A percentile compares a stretch with the other conserved stretches of the same genome.
Evolutionary conservation across 1,284 basidiomycete genomes (phyloP).

Genomic region (Malassezia furfur): DNA sequence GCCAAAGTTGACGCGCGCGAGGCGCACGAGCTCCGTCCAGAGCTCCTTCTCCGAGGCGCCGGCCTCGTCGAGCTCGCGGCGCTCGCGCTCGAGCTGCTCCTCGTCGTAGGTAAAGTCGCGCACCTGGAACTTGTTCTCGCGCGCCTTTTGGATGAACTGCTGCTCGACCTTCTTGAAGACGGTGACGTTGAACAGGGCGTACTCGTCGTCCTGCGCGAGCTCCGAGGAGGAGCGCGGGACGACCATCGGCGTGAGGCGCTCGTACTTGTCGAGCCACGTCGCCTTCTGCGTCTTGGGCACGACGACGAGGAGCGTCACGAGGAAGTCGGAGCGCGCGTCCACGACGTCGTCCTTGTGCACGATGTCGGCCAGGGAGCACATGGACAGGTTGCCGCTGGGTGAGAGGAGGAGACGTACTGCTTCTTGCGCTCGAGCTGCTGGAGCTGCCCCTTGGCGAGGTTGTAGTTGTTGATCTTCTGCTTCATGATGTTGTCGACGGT

Average conservation of each 20-base stretch:
- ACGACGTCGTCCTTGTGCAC: conserved; percentile 75
- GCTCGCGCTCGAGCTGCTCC: conserved; percentile 69
- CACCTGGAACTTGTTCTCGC: conserved; percentile 92
- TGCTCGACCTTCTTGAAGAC: conserved; percentile 85
- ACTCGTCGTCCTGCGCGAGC: conserved; percentile 79
- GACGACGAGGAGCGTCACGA: conserved; percentile 85
- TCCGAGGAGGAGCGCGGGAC: conserved; percentile 81
- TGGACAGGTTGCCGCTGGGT: conserved; percentile 79
- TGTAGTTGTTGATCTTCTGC: conserved; percentile 81
- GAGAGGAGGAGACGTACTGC: conserved; percentile 55
- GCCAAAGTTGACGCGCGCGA: conserved; percentile 90
- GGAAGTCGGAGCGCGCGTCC: conserved; percentile 70
- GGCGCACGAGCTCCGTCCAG: conserved; percentile 89
- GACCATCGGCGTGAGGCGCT: conserved; percentile 76
- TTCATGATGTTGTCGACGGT: conserved; percentile 51
- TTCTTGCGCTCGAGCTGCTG: conserved; percentile 91
- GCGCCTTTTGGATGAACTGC: conserved; percentile 83
- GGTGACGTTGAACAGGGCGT: conserved; percentile 73
- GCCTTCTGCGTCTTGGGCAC: conserved; percentile 80
- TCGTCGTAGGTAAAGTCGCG: conserved; percentile 92
- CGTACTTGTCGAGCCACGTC: conserved; percentile 82
- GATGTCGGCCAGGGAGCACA: conserved; percentile 73
- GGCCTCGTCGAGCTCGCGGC: conserved; percentile 68
- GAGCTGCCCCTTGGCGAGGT: conserved; percentile 82
- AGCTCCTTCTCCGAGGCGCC: conserved; percentile 88